A percentile compares a stretch with the other conserved stretches of the same genome.
These are phyloP conservation scores for Talaromyces nanjingensis DNA, from an alignment of 495 filamentous ascomycete species.

Conservation along the genomic window DNA sequence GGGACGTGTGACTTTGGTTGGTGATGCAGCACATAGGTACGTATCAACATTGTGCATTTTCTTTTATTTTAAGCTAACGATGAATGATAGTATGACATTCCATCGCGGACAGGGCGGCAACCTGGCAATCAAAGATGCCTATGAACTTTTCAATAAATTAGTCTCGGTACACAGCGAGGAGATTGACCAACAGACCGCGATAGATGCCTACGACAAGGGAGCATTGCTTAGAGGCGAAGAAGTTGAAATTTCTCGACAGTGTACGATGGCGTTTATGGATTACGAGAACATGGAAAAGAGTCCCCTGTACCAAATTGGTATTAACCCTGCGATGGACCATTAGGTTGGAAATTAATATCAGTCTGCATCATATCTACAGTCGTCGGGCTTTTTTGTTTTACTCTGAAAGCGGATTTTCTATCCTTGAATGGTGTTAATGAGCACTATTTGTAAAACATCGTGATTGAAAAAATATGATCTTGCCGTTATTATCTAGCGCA, in stretches of 20 bases:
- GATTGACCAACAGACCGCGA: not conserved
- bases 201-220: not conserved
- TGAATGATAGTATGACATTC: not conserved
- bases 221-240: not conserved
- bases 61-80: not conserved
- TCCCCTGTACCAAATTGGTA: not conserved
- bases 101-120: not conserved
- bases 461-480: not conserved
- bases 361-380: not conserved
- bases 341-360: not conserved
- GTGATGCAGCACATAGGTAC: not conserved
- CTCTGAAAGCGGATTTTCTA: no score
- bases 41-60: not conserved
- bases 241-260: conserved; percentile 5
- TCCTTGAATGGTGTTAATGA: no score
- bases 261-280: conserved; percentile 3
- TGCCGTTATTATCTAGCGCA: not conserved
- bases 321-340: not conserved
- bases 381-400: not conserved
- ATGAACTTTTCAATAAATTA: not conserved
- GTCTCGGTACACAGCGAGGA: not conserved
- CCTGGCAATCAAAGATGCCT: not conserved
- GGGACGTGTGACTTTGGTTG: not conserved
- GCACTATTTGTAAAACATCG: no score
- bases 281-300: conserved; percentile 3